Evolutionary conservation across 2,329 filamentous ascomycete species (phyloP).

Genomic region (Paecilomyces dactylethromorphus): DNA sequence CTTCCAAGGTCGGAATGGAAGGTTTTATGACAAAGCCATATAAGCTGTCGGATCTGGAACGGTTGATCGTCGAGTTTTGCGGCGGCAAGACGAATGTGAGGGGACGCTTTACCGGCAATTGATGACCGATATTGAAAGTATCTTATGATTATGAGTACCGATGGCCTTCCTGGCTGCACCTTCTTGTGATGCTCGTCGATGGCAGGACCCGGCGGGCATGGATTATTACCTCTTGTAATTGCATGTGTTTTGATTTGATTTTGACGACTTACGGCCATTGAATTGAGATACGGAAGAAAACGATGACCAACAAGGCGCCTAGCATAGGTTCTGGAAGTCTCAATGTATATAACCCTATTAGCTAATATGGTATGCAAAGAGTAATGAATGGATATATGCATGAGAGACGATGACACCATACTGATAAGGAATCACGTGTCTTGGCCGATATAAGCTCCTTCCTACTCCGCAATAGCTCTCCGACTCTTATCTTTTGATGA

Average conservation of each 20-base stretch:
- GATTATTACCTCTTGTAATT: background rate
- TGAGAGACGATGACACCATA: background rate
- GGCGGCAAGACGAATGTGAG: conserved; percentile 7
- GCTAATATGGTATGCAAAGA: background rate
- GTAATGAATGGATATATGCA: no score
- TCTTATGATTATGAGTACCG: background rate
- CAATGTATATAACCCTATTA: background rate
- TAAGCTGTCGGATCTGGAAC: conserved; percentile 56
- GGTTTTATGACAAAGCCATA: conserved; percentile 65
- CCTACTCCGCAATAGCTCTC: background rate
- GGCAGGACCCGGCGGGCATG: background rate
- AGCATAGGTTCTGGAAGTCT: background rate
- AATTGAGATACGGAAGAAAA: background rate
- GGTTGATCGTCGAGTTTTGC: conserved; percentile 49
- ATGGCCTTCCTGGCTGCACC: background rate
- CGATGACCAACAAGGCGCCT: background rate
- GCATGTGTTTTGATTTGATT: background rate
- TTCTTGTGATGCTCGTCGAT: background rate
- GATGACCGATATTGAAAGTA: background rate
- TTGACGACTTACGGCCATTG: background rate
- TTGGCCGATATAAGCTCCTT: background rate
- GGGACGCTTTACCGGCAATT: background rate
- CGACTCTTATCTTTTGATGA: background rate
- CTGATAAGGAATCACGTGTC: background rate
- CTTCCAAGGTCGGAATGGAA: conserved; percentile 58